Evolutionary conservation across 2,329 filamentous ascomycete species (phyloP), one percentile per base, ranked within the genome.

Genomic region (Colletotrichum sp.): DNA sequence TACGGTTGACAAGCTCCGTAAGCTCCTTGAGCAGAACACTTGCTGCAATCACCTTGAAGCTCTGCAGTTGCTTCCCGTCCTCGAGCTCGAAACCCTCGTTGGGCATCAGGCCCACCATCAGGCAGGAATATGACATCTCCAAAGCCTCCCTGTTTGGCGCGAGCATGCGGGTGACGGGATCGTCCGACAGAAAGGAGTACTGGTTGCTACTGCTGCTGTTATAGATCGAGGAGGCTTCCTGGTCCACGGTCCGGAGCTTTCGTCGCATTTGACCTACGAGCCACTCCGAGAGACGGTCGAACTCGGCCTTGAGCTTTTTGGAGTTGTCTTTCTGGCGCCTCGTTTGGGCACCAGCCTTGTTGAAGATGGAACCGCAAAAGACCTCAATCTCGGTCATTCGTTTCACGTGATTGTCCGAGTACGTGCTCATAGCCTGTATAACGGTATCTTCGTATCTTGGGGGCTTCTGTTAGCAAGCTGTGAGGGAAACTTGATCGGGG

Each of bases 341-440:
- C 1, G 87, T 90, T 80, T 90, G 90, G 0, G 83, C 78, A 0
- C 89, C 89, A 0, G 81, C 82, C 76, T 87, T 89, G 81, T 89
- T 91, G 55, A 90, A 81, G n/a, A 92, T 87, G n/a, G 85, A 87
- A 11, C 90, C 90, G 29, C 89, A 89, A 69, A 91, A 91, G 0
- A 90, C 88, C 75, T 92, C 90, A 0, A 89, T 82, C 78, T 92
- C 90, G 0, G 82, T 86, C 9, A 92, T 82, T 0, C 83, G 82
- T 22, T 81, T 81, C 8, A 84, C 83, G 0, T 89, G 85, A 59
- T 89, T 88, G 8, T 90, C 86, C 0, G 89, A 85, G 36, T 77
- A 89, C 4, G 87, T 82, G 71, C 82, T 81, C 83, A 87, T 89
- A n/a, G 83, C 82, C 11, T 81, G 82, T 13, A 76, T 75, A 1